A percentile compares a stretch with the other conserved stretches of the same genome.
Conservation (phyloP, 257 asterid genomes). For the Nemophila menziesii region DNA sequence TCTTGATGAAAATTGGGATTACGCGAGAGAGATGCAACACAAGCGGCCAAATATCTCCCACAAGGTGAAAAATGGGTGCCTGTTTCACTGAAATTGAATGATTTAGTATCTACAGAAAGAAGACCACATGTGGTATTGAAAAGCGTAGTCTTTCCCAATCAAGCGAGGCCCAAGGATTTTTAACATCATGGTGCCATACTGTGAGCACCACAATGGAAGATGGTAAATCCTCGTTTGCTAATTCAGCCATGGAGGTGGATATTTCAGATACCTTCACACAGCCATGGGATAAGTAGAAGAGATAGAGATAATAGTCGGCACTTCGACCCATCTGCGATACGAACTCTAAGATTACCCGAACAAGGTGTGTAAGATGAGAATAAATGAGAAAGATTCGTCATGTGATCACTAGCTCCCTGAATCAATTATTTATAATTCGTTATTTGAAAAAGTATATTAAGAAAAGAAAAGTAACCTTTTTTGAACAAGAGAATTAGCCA, state of each 20-base stretch:
- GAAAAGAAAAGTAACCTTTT: too few relatives aligned
- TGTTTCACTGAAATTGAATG: slow-evolving; percentile 64
- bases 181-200: slow-evolving; percentile 82
- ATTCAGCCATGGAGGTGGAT: slow-evolving; percentile 1
- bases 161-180: slow-evolving; percentile 67
- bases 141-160: slow-evolving; percentile 59
- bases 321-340: too few relatives aligned
- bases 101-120: slow-evolving; percentile 51
- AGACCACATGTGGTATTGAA: slow-evolving; percentile 86
- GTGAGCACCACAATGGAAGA: slow-evolving; percentile 40
- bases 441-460: too few relatives aligned
- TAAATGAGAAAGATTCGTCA: too few relatives aligned
- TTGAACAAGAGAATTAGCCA: too few relatives aligned
- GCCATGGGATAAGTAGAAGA: too few relatives aligned
- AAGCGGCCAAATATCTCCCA: slow-evolving; percentile 89
- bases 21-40: slow-evolving; percentile 85
- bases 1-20: slow-evolving; percentile 54
- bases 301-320: too few relatives aligned
- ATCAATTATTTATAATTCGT: too few relatives aligned
- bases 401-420: too few relatives aligned
- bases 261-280: slow-evolving; percentile 7
- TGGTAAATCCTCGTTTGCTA: slow-evolving; percentile 6
- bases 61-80: slow-evolving; percentile 96
- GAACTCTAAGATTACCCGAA: too few relatives aligned
- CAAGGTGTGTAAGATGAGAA: too few relatives aligned